phyloP scores from a whole-genome alignment of 1,284 basidiomycete genomes.

The Naganishia liquefaciens region DNA sequence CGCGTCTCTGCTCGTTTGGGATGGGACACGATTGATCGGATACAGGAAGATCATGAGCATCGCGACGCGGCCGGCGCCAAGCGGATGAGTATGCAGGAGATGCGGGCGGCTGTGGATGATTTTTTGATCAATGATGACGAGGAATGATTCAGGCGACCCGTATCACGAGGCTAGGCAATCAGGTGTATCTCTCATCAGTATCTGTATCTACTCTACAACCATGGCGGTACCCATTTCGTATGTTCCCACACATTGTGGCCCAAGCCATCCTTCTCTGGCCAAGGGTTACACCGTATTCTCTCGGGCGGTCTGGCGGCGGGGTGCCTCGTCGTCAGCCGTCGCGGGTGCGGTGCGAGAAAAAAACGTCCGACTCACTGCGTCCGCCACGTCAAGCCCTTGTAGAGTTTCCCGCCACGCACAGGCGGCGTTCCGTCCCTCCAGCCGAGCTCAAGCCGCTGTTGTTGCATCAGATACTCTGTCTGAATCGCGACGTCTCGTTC shows the following conservation, averaged over 20 bases:
- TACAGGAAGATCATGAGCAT: slow-evolving; percentile 22
- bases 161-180: too few species aligned
- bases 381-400: slow-evolving; percentile 33
- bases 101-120: slow-evolving; percentile 42
- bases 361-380: background rate
- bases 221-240: slow-evolving; percentile 49
- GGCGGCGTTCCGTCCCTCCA: slow-evolving; percentile 50
- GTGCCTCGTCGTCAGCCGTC: too few species aligned
- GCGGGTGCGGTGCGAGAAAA: too few species aligned
- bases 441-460: slow-evolving; percentile 39
- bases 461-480: slow-evolving; percentile 39
- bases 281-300: slow-evolving; percentile 52
- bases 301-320: slow-evolving; percentile 47
- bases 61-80: slow-evolving; percentile 26
- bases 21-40: background rate
- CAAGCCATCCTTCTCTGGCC: slow-evolving; percentile 52
- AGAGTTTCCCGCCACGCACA: slow-evolving; percentile 27
- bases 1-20: slow-evolving; percentile 8
- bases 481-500: slow-evolving; percentile 44
- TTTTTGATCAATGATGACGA: slow-evolving; percentile 41
- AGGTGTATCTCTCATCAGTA: background rate
- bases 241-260: slow-evolving; percentile 54
- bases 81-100: slow-evolving; percentile 39
- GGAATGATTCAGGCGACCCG: background rate
- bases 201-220: slow-evolving; percentile 26